A percentile compares a stretch with the other conserved stretches of the same genome.
Conservation (phyloP, 805 yeast species). For the Sungouiozyma intestinalis region DNA sequence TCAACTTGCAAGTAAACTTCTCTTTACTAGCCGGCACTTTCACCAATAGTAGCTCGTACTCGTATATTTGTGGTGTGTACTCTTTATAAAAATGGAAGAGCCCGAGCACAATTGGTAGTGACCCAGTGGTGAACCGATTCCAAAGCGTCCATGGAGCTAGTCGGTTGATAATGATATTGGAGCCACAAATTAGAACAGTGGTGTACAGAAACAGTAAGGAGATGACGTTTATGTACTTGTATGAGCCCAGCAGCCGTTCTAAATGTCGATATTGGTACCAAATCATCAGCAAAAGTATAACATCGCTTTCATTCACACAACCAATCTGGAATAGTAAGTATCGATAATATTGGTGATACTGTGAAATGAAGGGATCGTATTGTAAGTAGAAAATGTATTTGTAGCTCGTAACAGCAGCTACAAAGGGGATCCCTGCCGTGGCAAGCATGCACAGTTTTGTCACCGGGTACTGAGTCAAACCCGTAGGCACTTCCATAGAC, state of each 20-base stretch:
- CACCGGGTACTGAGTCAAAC: slow-evolving; percentile 18
- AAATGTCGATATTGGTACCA: slow-evolving; percentile 43
- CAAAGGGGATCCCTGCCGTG: slow-evolving; percentile 18
- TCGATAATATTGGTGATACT: slow-evolving; percentile 52
- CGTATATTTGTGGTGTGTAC: slow-evolving; percentile 33
- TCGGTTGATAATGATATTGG: slow-evolving; percentile 25
- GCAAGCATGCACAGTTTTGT: slow-evolving; percentile 21
- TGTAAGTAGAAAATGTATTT: slow-evolving; percentile 22
- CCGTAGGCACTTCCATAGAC: slow-evolving; percentile 13
- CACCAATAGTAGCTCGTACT: slow-evolving; percentile 30
- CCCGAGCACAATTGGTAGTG: slow-evolving; percentile 32
- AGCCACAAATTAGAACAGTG: slow-evolving; percentile 28
- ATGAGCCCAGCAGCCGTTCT: slow-evolving; percentile 49
- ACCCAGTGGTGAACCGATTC: slow-evolving; percentile 32
- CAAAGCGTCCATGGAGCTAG: slow-evolving; percentile 33
- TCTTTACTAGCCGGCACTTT: slow-evolving; percentile 12
- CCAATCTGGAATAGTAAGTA: slow-evolving; percentile 38
- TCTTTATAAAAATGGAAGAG: slow-evolving; percentile 33
- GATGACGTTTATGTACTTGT: slow-evolving; percentile 40
- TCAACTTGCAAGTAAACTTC: slow-evolving; percentile 11
- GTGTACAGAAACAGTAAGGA: slow-evolving; percentile 40
- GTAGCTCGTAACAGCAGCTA: slow-evolving; percentile 19
- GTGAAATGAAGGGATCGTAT: slow-evolving; percentile 39
- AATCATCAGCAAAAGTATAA: slow-evolving; percentile 35
- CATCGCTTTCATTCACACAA: slow-evolving; percentile 53